Evolutionary conservation across 352 stramenopile species (phyloP).

Genomic region (Phytophthora sojae): DNA sequence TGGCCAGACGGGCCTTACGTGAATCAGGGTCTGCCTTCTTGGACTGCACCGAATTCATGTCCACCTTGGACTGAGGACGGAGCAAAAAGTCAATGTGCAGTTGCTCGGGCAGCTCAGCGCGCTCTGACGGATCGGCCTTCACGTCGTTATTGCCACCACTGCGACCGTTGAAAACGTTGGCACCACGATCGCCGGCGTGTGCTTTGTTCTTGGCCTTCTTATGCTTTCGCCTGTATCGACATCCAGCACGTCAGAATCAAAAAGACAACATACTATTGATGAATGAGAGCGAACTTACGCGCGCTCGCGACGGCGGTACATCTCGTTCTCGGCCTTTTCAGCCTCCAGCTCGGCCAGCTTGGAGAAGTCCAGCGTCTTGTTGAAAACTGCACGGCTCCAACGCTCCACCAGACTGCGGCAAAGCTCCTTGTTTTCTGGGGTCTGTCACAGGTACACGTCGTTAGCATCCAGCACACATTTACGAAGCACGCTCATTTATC

Average conservation of each 20-base stretch:
- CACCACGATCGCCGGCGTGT: slow-evolving; percentile 32
- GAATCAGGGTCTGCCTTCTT: slow-evolving; percentile 82
- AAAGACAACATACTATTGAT: neutral
- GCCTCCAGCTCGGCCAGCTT: slow-evolving; percentile 87
- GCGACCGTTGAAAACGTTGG: slow-evolving; percentile 63
- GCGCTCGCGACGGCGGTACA: slow-evolving; percentile 72
- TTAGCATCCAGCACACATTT: slow-evolving; percentile 4
- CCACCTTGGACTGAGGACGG: slow-evolving; percentile 83
- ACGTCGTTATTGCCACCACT: slow-evolving; percentile 32
- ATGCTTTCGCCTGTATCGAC: slow-evolving; percentile 41
- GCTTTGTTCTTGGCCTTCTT: slow-evolving; percentile 51
- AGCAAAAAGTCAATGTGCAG: slow-evolving; percentile 87
- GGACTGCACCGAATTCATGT: slow-evolving; percentile 61
- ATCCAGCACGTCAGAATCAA: slow-evolving; percentile 11
- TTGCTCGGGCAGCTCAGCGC: slow-evolving; percentile 73
- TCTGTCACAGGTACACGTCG: slow-evolving; percentile 44
- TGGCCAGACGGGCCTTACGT: slow-evolving; percentile 82
- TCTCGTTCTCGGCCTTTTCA: slow-evolving; percentile 83
- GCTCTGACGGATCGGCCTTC: slow-evolving; percentile 63
- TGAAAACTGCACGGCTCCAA: slow-evolving; percentile 90
- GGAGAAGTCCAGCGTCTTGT: slow-evolving; percentile 90
- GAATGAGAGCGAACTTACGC: slow-evolving; percentile 22
- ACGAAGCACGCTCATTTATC: neutral
- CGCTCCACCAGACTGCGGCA: slow-evolving; percentile 86
- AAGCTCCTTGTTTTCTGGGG: slow-evolving; percentile 86